Evolutionary conservation across 2,329 filamentous ascomycete species (phyloP), one percentile per base, ranked within the genome.

Genomic region (Aspergillus sp.): DNA sequence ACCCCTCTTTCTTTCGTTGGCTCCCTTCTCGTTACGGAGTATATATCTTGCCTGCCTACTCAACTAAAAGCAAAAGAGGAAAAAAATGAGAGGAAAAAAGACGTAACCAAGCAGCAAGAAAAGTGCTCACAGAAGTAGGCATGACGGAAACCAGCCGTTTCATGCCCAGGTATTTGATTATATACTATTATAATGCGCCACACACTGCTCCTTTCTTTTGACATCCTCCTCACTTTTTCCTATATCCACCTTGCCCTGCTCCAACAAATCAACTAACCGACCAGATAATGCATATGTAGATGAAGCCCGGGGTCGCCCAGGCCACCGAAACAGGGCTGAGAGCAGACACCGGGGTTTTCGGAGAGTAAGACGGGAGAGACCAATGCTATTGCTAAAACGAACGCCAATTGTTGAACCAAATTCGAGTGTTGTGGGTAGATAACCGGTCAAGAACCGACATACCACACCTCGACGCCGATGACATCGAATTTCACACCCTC

Each of bases 401-500:
- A 38, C 34, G 34, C 34, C 34, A 41, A 15, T 4, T 15, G 34
- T 15, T 41, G 34, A 41, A 41, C 11, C 11, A 15, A 15, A 5
- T 41, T 41, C 9, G 11, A 41, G 5, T 15, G 5, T 13, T 13
- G 34, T 15, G 34, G 19, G 19, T 41, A 11, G 9, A 11, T 15
- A 41, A 15, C 34, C 13, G 34, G 34, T 41, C 22, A 62, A 11
- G 60, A 43, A 7, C 95, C 94, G 69, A 98, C 85, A 73, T 91
- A 93, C 95, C 95, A 99, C 11, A 98, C 79, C 79, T 99, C 95
- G 1, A 97, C 91, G 1, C 93, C 94, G 34, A 97, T 74, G 13
- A 99, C 87, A 63, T 92, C 91, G 73, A 98, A 99, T 76, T 96
- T 97, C 63, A 89, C 88, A 1, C 94, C 95, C 72, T 96, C 92